Evolutionary conservation across 1,284 basidiomycete genomes (phyloP).

Genomic region (Pseudomicrostroma phylloplanum): DNA sequence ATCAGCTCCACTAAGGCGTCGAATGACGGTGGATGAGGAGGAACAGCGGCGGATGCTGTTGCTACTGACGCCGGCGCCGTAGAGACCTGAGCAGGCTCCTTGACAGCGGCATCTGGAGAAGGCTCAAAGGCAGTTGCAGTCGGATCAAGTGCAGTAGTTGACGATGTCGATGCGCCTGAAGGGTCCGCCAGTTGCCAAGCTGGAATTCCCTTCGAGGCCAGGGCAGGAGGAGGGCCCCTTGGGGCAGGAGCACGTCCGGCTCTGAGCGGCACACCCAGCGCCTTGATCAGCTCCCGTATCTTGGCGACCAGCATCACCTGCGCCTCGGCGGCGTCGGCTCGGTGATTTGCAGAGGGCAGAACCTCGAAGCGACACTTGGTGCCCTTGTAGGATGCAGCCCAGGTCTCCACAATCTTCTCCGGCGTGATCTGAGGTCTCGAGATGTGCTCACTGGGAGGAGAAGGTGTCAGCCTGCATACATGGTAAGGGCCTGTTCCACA

Average conservation of each 20-base stretch:
- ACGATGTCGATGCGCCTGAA: not conserved
- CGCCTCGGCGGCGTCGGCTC: slow-evolving; percentile 25
- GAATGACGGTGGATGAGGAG: slow-evolving; percentile 24
- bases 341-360: slow-evolving; percentile 32
- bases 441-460: slow-evolving; percentile 27
- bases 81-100: not conserved
- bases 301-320: slow-evolving; percentile 12
- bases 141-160: not conserved
- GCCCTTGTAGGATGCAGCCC: slow-evolving; percentile 17
- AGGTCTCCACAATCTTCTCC: slow-evolving; percentile 19
- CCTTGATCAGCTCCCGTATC: slow-evolving; percentile 18
- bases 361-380: slow-evolving; percentile 11
- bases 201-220: not conserved
- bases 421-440: slow-evolving; percentile 14
- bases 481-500: slow-evolving; percentile 6
- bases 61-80: not conserved
- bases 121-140: not conserved
- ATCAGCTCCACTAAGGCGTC: slow-evolving; percentile 48
- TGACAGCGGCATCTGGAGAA: not conserved
- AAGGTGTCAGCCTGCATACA: not conserved
- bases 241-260: not conserved
- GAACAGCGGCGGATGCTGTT: not conserved
- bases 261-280: slow-evolving; percentile 9
- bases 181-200: slow-evolving; percentile 6
- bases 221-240: not conserved